Base-by-base conservation (phyloP, 139 green algal species). In the Closterium sp. region DNA sequence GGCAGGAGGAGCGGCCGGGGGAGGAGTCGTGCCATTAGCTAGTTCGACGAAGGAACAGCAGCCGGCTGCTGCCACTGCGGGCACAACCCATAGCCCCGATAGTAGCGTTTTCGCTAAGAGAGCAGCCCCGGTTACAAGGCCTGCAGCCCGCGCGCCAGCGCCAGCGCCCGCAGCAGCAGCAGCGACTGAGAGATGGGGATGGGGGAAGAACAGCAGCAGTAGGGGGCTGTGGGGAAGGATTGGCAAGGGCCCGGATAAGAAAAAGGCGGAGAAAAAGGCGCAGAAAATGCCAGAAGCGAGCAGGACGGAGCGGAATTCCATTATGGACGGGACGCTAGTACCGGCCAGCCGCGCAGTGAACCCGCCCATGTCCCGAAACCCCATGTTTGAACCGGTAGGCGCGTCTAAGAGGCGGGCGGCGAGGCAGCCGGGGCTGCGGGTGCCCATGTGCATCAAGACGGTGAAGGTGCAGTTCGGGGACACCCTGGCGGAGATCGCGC, bases 391-490 rank as follows among this genome's bases (percentile, higher is more conserved):
- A 23, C 84, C 84, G 12, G 84, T 34, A 4, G 84, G 84, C 9
- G 84, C 31, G 31, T 33, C 31, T 87, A 90, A 85, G 87, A 2
- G 87, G 87, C 36, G 43, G 21, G 33, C 31, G 87, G 87, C 30
- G 32, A 90, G 31, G 43, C 33, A 33, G 43, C 43, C 87, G 30
- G 43, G 32, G 87, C 87, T 85, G 36, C 36, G 43, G 19, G 55
- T 76, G 55, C 55, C 55, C 7, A 76, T 76, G 55, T 76, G 55
- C 33, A 33, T 90, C 36, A 90, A 85, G 43, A 90, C 87, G 30
- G 87, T 90, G 30, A 90, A 85, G 33, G 87, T 90, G 36, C 32
- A 32, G 31, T 90, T 90, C n/a, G 87, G 87, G 10, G 87, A 90
- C 25, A 90, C 87, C 21, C 87, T 90, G 32, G 87, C 87, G 32